Percentiles rank a stretch among this genome's conserved stretches.
phyloP scores from a whole-genome alignment of 129 eudicot genomes.

The Flaveria brownii region DNA sequence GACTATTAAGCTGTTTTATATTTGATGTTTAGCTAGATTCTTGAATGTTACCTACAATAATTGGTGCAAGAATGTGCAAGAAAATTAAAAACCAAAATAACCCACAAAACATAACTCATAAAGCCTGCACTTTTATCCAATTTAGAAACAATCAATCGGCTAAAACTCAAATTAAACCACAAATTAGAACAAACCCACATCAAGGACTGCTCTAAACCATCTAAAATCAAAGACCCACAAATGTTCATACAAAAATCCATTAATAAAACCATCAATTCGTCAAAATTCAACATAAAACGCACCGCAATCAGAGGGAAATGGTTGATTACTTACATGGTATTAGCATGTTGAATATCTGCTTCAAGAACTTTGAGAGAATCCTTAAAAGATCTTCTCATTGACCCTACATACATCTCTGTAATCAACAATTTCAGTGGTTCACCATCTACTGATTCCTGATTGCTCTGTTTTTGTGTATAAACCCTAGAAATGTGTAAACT shows the following conservation, averaged over 20 bases:
- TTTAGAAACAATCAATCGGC: neutral
- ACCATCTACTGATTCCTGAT: slow-evolving; percentile 23
- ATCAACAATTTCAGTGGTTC: neutral
- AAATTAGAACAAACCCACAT: slow-evolving; percentile 17
- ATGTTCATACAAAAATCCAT: neutral
- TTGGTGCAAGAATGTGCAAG: neutral
- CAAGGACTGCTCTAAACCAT: neutral
- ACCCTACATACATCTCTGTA: slow-evolving; percentile 40
- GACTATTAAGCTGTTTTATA: neutral
- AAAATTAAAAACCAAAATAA: neutral
- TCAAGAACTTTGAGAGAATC: slow-evolving; percentile 76
- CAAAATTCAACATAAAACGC: neutral
- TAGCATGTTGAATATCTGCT: slow-evolving; percentile 89
- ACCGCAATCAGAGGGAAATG: neutral
- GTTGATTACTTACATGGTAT: slow-evolving; percentile 48
- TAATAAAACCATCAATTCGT: neutral
- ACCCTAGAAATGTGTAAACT: slow-evolving; percentile 10
- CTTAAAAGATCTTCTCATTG: slow-evolving; percentile 64
- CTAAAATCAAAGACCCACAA: slow-evolving; percentile 15
- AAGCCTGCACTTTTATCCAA: slow-evolving; percentile 25
- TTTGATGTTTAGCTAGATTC: too few species aligned
- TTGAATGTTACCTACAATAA: too few species aligned
- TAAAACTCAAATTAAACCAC: slow-evolving; percentile 6
- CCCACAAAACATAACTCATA: neutral
- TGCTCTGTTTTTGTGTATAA: slow-evolving; percentile 6